phyloP scores from a whole-genome alignment of 768 basidiomycete species.

The Rhizopogon rudus region DNA sequence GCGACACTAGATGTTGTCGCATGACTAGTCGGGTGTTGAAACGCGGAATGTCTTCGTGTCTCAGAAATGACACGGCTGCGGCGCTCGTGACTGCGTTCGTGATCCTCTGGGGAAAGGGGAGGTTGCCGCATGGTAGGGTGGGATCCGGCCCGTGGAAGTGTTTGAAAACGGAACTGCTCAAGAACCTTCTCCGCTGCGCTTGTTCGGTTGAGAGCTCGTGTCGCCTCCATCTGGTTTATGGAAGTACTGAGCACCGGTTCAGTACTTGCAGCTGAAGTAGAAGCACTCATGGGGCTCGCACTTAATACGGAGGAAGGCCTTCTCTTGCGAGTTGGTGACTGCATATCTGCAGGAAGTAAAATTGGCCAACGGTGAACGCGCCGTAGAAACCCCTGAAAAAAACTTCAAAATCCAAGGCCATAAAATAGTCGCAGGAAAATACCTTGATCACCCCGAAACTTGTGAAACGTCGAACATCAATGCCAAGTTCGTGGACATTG shows the following conservation, averaged over 20 bases:
- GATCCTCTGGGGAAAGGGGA: constrained; percentile 14
- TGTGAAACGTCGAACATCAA: constrained; percentile 92
- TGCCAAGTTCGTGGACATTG: constrained; percentile 63
- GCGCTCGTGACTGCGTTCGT: constrained; percentile 9
- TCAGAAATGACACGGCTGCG: constrained; percentile 25
- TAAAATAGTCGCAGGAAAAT: background rate
- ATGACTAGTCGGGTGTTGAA: constrained; percentile 11
- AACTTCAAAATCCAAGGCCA: background rate
- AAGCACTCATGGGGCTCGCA: background rate
- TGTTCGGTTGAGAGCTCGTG: constrained; percentile 36
- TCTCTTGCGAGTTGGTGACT: constrained; percentile 17
- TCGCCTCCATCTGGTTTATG: constrained; percentile 30
- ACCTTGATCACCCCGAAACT: constrained; percentile 98
- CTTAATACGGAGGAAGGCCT: constrained; percentile 11
- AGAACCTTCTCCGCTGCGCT: constrained; percentile 69
- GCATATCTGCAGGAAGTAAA: constrained; percentile 42
- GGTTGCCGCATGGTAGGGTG: constrained; percentile 11
- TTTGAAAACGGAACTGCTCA: constrained; percentile 56
- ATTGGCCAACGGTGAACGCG: constrained; percentile 93
- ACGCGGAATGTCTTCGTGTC: constrained; percentile 17
- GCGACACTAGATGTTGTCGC: constrained; percentile 11
- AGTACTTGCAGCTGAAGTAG: constrained; percentile 1
- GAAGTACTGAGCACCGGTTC: constrained; percentile 22
- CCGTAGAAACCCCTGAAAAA: constrained; percentile 75
- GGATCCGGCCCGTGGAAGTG: constrained; percentile 41